These are phyloP conservation scores for Luffa aegyptiaca DNA, from an alignment of 306 rosid genomes.

Conservation along the genomic window DNA sequence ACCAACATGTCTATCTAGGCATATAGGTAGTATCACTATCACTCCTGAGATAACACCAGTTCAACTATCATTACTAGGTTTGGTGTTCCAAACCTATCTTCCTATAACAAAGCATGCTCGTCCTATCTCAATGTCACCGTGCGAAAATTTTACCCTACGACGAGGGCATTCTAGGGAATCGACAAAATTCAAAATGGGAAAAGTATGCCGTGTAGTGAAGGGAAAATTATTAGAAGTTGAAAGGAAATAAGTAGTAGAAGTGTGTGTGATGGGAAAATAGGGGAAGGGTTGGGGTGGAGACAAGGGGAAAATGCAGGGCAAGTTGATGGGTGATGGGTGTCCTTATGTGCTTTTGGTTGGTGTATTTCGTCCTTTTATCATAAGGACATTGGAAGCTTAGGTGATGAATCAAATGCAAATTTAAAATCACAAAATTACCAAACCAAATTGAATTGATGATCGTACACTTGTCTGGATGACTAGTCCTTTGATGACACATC, in stretches of 20 bases:
- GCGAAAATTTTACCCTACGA: not conserved
- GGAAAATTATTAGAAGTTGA: not conserved
- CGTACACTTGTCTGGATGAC: not conserved
- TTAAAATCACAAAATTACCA: no score
- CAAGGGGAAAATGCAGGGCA: constrained; percentile 1
- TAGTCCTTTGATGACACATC: not conserved
- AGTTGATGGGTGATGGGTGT: not conserved
- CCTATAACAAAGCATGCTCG: no score
- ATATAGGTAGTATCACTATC: not conserved
- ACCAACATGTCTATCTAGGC: not conserved
- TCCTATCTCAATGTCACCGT: no score
- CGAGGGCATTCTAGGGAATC: not conserved
- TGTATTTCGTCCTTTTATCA: not conserved
- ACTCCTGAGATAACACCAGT: no score
- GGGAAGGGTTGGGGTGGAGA: not conserved
- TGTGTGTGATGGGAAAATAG: not conserved
- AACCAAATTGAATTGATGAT: no score
- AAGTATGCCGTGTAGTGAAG: not conserved
- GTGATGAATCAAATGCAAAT: not conserved
- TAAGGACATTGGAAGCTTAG: not conserved
- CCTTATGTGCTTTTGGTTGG: constrained; percentile 2
- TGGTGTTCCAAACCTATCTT: no score
- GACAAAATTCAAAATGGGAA: not conserved
- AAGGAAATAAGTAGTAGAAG: not conserved
- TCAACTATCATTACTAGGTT: no score